Base-by-base conservation (phyloP, 306 rosid genomes). In the Cucumis hystrix region DNA sequence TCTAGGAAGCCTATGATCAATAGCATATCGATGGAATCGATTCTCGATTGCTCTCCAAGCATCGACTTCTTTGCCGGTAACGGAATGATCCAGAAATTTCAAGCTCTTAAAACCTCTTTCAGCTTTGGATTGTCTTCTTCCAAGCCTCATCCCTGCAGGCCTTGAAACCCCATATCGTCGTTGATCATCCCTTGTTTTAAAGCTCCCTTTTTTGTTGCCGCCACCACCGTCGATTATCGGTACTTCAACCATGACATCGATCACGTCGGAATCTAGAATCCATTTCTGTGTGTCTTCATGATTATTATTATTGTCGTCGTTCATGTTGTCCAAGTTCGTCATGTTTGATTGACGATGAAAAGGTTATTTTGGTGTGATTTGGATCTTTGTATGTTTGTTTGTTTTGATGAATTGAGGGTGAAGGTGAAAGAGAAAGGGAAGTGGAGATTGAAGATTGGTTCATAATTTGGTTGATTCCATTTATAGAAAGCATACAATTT, bases 11-110 rank as follows among this genome's bases (percentile, higher is more conserved):
- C 72, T 90, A 39, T 83, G 88, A 80, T 85, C 82, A 28, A 72
- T 75, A 70, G 85, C 84, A 85, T 81, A 15, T 61, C 80, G 88
- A 39, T 41, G 6, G 84, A 95, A 95, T 15, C 91, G 86, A 58
- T 66, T 84, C 82, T 88, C 88, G 63, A 89, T 80, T 0, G 85
- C 75, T 69, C 17, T 84, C 98, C 98, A 92, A 10, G 95, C 93
- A 74, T 89, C 93, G 5, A 0, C 79, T 84, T 95, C 97, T 54
- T 88, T 95, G 28, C 96, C 99, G 0, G 89, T 89, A 30, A 79
- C 69, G 3, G 92, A 83, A 59, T 92, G 81, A 52, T 90, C 91
- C 5, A 95, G 93, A 84, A 95, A 95, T 8, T 88, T 87, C 77
- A 95, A 80, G 80, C 93, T 85, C 80, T 80, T 88, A 67, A 95